These are phyloP conservation scores for Solanum acaule DNA, from an alignment of 257 asterid genomes.

Conservation along the genomic window DNA sequence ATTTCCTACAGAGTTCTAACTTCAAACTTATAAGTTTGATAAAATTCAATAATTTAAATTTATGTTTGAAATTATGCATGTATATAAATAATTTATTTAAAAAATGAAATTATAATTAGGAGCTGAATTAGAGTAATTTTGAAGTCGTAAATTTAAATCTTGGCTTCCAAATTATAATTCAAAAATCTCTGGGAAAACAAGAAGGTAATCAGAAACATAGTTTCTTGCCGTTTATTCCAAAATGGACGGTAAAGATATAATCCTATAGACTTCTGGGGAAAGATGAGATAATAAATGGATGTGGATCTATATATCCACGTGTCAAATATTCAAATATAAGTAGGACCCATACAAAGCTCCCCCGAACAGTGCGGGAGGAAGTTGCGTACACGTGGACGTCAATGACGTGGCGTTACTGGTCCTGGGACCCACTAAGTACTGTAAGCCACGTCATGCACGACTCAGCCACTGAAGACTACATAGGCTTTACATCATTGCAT, in stretches of 20 bases:
- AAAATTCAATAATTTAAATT: background rate
- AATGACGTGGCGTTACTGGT: constrained; percentile 1
- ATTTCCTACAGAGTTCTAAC: background rate
- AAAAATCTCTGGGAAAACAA: no score
- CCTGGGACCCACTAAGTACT: background rate
- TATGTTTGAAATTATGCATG: background rate
- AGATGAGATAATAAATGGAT: constrained; percentile 2
- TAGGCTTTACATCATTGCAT: background rate
- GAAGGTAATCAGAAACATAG: background rate
- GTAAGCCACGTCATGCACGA: constrained; percentile 18
- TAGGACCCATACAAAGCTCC: constrained; percentile 5
- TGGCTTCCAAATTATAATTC: background rate
- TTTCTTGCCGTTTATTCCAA: background rate
- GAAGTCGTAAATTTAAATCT: background rate
- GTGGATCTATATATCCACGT: constrained; percentile 31
- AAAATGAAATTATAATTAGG: no score
- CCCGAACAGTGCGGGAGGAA: constrained; percentile 33
- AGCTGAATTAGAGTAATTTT: background rate
- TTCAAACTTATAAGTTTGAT: background rate
- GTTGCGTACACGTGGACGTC: constrained; percentile 7
- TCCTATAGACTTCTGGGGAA: background rate
- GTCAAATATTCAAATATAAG: background rate
- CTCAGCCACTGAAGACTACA: background rate
- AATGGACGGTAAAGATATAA: constrained; percentile 1
- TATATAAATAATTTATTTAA: no score